Conservation (phyloP, 495 filamentous ascomycete genomes). For the Extremus antarcticus region DNA sequence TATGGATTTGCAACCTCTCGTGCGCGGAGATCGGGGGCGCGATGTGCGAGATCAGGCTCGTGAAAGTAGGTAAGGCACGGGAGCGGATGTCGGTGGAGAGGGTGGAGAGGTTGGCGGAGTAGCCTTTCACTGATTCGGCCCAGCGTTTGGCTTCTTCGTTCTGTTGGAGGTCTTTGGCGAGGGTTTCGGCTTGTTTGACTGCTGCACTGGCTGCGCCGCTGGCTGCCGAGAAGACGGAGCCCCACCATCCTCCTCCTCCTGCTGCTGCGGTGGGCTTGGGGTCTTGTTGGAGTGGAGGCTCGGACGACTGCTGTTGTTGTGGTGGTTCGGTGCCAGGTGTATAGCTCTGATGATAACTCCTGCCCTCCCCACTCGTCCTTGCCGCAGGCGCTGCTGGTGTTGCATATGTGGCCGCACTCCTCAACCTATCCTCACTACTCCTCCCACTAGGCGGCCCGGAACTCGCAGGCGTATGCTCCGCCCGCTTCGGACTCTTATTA, state of each 20-base stretch:
- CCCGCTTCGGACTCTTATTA: conserved; percentile 42
- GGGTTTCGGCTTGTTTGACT: conserved; percentile 86
- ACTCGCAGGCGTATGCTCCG: conserved; percentile 46
- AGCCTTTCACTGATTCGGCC: conserved; percentile 89
- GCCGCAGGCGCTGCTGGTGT: conserved; percentile 17
- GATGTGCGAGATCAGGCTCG: conserved; percentile 83
- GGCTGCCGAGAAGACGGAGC: conserved; percentile 59
- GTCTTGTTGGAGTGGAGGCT: background rate
- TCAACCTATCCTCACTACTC: conserved; percentile 45
- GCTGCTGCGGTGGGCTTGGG: conserved; percentile 1
- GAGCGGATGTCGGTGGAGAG: conserved; percentile 63
- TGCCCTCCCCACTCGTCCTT: conserved; percentile 69
- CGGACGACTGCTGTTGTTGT: conserved; percentile 42
- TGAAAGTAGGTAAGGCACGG: conserved; percentile 88
- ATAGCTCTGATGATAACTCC: conserved; percentile 49
- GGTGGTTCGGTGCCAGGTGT: conserved; percentile 39
- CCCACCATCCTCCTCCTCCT: conserved; percentile 74
- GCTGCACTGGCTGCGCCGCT: conserved; percentile 50
- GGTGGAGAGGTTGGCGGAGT: conserved; percentile 54
- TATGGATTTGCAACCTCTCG: conserved; percentile 95
- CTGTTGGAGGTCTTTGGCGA: conserved; percentile 88
- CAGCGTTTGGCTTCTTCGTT: conserved; percentile 94
- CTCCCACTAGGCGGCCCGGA: conserved; percentile 31
- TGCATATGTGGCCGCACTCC: conserved; percentile 25
- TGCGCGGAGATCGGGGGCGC: conserved; percentile 95